phyloP scores from a whole-genome alignment of 129 eudicot genomes.

The Helianthus tuberosus region DNA sequence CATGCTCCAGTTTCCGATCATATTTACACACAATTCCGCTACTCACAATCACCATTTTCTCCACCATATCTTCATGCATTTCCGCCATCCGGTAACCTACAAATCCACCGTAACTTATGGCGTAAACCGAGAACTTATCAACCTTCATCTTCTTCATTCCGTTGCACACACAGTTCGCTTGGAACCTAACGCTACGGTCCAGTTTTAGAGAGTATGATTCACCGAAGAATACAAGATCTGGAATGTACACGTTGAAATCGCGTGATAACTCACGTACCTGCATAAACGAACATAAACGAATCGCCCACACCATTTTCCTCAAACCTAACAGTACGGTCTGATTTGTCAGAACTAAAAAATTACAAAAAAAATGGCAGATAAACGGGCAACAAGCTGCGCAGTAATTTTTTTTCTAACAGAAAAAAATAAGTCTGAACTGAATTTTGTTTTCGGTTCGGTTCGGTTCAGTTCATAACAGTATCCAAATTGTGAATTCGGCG shows the following conservation, averaged over 20 bases:
- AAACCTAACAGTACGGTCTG: too few relatives aligned
- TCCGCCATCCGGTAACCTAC: slow-evolving; percentile 84
- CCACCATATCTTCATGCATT: slow-evolving; percentile 55
- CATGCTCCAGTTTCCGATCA: slow-evolving; percentile 52
- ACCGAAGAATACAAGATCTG: slow-evolving; percentile 75
- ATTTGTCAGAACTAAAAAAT: too few relatives aligned
- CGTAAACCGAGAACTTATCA: slow-evolving; percentile 57
- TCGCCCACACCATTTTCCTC: too few relatives aligned
- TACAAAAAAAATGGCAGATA: too few relatives aligned
- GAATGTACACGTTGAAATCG: slow-evolving; percentile 63
- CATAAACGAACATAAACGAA: neutral
- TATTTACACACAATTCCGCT: slow-evolving; percentile 54
- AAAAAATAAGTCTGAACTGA: too few relatives aligned
- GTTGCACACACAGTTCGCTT: slow-evolving; percentile 59
- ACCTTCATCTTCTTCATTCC: slow-evolving; percentile 60
- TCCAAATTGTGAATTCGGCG: too few relatives aligned
- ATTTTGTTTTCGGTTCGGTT: too few relatives aligned
- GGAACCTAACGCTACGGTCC: slow-evolving; percentile 55
- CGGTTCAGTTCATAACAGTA: too few relatives aligned
- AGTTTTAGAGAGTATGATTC: slow-evolving; percentile 40
- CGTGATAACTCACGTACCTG: slow-evolving; percentile 25
- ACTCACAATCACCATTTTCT: slow-evolving; percentile 69
- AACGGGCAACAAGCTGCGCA: too few relatives aligned
- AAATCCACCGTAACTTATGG: slow-evolving; percentile 80
- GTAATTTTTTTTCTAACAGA: too few relatives aligned